These are phyloP conservation scores for Tetracentron sinense DNA, from an alignment of 164 flowering plant species.

Conservation along the genomic window DNA sequence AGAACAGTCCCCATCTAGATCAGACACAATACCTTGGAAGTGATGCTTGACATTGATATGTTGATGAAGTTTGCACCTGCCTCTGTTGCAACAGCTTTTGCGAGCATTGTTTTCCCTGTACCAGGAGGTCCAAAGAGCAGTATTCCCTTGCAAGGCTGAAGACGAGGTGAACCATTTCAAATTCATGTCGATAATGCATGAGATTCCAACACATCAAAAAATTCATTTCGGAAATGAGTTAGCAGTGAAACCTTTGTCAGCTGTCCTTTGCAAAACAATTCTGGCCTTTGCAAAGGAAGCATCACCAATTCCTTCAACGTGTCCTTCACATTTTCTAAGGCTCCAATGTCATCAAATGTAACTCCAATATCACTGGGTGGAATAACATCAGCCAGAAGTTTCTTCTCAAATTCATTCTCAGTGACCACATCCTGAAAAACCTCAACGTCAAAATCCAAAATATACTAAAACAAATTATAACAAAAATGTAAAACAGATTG, in stretches of 20 bases:
- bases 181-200: neutral
- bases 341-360: slow-evolving; percentile 93
- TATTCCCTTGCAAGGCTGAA: slow-evolving; percentile 97
- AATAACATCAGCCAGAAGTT: slow-evolving; percentile 85
- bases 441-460: neutral
- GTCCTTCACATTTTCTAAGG: slow-evolving; percentile 85
- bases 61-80: no score
- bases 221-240: neutral
- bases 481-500: neutral
- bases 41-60: no score
- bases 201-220: neutral
- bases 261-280: slow-evolving; percentile 92
- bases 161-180: neutral
- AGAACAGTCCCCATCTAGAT: neutral
- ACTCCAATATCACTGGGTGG: slow-evolving; percentile 96
- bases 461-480: neutral
- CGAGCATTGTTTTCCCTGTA: slow-evolving; percentile 99
- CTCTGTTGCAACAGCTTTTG: no score
- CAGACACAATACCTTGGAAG: slow-evolving; percentile 63
- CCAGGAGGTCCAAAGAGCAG: no score
- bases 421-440: slow-evolving; percentile 81
- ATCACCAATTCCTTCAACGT: slow-evolving; percentile 93
- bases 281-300: slow-evolving; percentile 98
- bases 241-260: slow-evolving; percentile 61
- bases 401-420: no score